phyloP scores from a whole-genome alignment of 352 stramenopile species.

The Phytophthora idaei region DNA sequence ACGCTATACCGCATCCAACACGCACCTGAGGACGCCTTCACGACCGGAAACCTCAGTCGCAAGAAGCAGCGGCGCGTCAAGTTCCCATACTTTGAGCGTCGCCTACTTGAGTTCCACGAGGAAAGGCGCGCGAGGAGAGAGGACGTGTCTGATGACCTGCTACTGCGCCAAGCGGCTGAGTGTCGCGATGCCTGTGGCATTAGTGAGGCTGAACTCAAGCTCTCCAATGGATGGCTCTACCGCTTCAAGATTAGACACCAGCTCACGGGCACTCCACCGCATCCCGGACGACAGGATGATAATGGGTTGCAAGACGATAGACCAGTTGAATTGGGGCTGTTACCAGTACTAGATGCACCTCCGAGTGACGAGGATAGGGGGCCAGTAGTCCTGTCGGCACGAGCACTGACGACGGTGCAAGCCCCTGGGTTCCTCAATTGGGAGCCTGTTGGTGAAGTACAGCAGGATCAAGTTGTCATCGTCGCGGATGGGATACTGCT shows the following conservation, averaged over 20 bases:
- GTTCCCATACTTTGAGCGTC: slow-evolving; percentile 45
- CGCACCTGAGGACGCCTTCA: slow-evolving; percentile 36
- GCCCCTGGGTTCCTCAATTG: slow-evolving; percentile 41
- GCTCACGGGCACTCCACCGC: slow-evolving; percentile 9
- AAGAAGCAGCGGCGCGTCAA: slow-evolving; percentile 56
- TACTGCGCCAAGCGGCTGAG: slow-evolving; percentile 38
- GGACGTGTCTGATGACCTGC: slow-evolving; percentile 31
- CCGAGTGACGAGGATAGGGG: slow-evolving; percentile 1
- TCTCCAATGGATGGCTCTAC: slow-evolving; percentile 57
- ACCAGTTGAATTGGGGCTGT: neutral
- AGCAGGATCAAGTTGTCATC: slow-evolving; percentile 25
- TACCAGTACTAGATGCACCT: neutral
- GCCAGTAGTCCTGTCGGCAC: slow-evolving; percentile 12
- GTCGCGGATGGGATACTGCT: slow-evolving; percentile 42
- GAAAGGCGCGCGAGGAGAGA: slow-evolving; percentile 2
- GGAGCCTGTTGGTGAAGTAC: slow-evolving; percentile 32
- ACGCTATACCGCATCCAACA: slow-evolving; percentile 55
- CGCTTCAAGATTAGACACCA: slow-evolving; percentile 49
- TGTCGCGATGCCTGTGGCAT: slow-evolving; percentile 43
- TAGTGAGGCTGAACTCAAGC: slow-evolving; percentile 38
- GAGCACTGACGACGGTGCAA: slow-evolving; percentile 35
- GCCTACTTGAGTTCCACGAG: slow-evolving; percentile 27
- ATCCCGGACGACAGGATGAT: neutral
- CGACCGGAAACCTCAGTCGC: slow-evolving; percentile 26
- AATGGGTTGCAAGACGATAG: neutral